Evolutionary conservation across 148 eudicot genomes (phyloP).

Genomic region (Persicaria maculosa): DNA sequence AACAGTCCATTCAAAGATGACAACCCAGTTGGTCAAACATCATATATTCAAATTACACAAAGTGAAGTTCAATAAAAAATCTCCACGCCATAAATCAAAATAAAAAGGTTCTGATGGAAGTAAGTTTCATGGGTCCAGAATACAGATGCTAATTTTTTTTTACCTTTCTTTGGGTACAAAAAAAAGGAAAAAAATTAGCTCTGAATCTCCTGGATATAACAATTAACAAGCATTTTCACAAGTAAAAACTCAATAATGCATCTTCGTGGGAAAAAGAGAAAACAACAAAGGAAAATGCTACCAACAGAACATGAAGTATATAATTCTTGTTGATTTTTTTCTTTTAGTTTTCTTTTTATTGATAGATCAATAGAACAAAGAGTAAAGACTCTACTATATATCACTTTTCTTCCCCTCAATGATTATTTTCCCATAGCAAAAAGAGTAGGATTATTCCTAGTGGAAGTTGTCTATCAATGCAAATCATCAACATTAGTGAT

Average conservation of each 20-base stretch:
- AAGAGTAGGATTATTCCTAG: background rate
- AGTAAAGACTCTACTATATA: background rate
- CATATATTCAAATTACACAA: background rate
- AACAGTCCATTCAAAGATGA: background rate
- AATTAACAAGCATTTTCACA: background rate
- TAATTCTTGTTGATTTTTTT: background rate
- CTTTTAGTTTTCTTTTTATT: background rate
- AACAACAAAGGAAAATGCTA: background rate
- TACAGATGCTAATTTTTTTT: background rate
- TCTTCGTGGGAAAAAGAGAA: background rate
- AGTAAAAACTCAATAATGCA: background rate
- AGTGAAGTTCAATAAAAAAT: background rate
- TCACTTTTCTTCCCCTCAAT: background rate
- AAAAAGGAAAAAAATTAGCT: background rate
- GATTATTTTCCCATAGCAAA: background rate
- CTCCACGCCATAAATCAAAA: background rate
- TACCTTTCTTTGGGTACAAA: background rate
- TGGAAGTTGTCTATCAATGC: background rate
- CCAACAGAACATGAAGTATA: background rate
- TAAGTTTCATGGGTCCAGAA: background rate
- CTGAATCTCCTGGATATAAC: background rate
- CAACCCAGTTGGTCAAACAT: background rate
- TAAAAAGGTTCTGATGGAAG: background rate
- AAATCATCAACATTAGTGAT: background rate
- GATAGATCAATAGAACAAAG: background rate